phyloP scores from a whole-genome alignment of 306 rosid species.

The Malus domestica region ASM211411v1 NC_041798.1:17228501-17229000 shows the following conservation, averaged over 20 bases:
- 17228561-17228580: neutral
- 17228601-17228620: neutral
- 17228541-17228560: neutral
- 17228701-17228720: no score
- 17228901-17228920: slow-evolving; percentile 60
- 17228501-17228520: neutral
- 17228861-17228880: no score
- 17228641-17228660: neutral
- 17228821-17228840: no score
- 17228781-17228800: no score
- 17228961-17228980: slow-evolving; percentile 65
- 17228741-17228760: neutral
- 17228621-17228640: neutral
- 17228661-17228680: neutral
- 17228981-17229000: slow-evolving; percentile 61
- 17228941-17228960: slow-evolving; percentile 71
- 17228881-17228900: neutral
- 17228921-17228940: slow-evolving; percentile 79
- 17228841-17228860: no score
- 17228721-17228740: no score
- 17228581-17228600: neutral
- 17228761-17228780: neutral
- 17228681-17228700: no score
- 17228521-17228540: neutral
- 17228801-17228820: no score